Evolutionary conservation across 2,329 filamentous ascomycete species (phyloP), one percentile per base, ranked within the genome.

Genomic region (Sporothrix inflata): DNA sequence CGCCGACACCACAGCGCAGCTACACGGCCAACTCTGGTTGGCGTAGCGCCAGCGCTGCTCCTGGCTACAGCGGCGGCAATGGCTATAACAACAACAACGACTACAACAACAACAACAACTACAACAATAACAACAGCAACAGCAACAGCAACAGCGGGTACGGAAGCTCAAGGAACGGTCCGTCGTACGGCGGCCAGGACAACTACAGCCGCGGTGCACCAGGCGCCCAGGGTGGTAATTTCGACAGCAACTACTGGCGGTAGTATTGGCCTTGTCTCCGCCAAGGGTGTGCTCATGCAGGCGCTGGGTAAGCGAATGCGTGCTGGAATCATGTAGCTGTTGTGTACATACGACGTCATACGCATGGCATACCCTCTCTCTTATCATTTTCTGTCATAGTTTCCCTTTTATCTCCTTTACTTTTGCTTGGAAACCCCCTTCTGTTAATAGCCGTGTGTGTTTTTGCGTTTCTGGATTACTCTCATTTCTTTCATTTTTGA

Each of bases 1-100:
- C 38, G 2, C 55, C 49, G 16, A 65, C 53, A 12, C 75, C 75
- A 16, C 73, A 72, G 49, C 73, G 75, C 30, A 74, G 73, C 70
- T 74, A 70, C 63, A 76, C 73, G 11, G 34, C 71, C 11, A 55
- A 65, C 21, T 38, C 60, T 27, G 60, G 38, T n/a, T 65, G 60
- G 60, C 60, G 60, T 2, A 45, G 38, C 24, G 60, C 38, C 11
- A 65, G 38, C 4, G n/a, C 60, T 6, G 60, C n/a, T 16, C 60
- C 60, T 65, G 21, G 38, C n/a, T 65, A 65, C 5, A 21, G 16
- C 24, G 38, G 34, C 38, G 12, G 21, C 38, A 27, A 16, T 16
- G 12, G 34, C n/a, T 24, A 42, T 38, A 27, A 27, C 11, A 27
- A 63, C 60, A 27, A 27, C 11, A 27, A 63, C 34, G 4, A 9